Evolutionary conservation across 2,329 filamentous ascomycete species (phyloP).

Genomic region (Dendrostoma leiphaemia): DNA sequence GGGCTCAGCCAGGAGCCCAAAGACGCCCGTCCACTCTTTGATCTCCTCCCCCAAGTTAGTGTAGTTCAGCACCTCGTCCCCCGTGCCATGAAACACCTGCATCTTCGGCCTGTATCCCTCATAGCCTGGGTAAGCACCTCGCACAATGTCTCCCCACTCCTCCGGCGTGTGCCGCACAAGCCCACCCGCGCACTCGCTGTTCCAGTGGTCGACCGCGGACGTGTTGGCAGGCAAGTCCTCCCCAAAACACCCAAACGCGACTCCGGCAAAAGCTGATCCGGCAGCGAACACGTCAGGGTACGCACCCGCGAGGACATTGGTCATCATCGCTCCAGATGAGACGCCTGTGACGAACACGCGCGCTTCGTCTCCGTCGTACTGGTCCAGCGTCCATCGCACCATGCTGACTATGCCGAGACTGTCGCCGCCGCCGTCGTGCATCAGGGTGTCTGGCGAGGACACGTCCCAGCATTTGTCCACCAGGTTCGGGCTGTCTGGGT

Average conservation of each 20-base stretch:
- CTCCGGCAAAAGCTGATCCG: constrained; percentile 43
- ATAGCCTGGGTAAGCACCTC: constrained; percentile 48
- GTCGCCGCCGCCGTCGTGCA: constrained; percentile 50
- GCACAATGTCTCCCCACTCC: constrained; percentile 34
- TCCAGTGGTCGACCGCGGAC: constrained; percentile 43
- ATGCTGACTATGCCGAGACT: constrained; percentile 52
- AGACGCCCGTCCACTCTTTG: constrained; percentile 50
- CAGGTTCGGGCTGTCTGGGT: constrained; percentile 36
- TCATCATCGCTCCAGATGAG: constrained; percentile 56
- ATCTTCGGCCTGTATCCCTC: constrained; percentile 51
- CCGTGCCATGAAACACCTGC: constrained; percentile 56
- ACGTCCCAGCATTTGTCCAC: constrained; percentile 58
- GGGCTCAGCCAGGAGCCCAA: constrained; percentile 31
- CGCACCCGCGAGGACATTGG: constrained; percentile 47
- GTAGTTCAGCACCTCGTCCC: constrained; percentile 48
- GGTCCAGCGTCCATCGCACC: constrained; percentile 47
- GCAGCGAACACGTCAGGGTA: constrained; percentile 54
- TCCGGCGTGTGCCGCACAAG: constrained; percentile 34
- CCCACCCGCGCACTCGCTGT: constrained; percentile 49
- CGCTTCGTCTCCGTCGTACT: constrained; percentile 43
- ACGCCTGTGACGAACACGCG: constrained; percentile 51
- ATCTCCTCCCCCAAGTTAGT: constrained; percentile 53
- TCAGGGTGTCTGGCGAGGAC: constrained; percentile 45
- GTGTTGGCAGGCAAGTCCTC: constrained; percentile 24
- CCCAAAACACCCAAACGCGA: constrained; percentile 49